Conservation (phyloP, 176 grass and related monocot genomes). For the Pharus latifolius region DNA sequence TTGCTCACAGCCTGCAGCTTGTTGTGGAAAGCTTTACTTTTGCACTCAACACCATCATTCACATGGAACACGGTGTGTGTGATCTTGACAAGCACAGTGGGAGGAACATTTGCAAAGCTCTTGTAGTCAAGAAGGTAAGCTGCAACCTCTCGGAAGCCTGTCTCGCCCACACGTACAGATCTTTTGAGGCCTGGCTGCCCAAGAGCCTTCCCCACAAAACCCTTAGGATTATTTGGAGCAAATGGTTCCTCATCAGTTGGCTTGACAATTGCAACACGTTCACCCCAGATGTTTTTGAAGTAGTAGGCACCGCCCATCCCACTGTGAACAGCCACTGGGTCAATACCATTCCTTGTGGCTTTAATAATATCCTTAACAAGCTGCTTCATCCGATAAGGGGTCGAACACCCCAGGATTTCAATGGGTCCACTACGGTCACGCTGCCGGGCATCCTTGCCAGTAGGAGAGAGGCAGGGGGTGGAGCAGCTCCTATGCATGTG, state of each 20-base stretch:
- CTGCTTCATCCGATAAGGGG: conserved; percentile 57
- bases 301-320: conserved; percentile 95
- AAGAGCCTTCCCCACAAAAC: conserved; percentile 69
- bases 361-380: conserved; percentile 70
- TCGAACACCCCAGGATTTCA: conserved; percentile 81
- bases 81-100: conserved; percentile 82
- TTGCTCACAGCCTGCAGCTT: conserved; percentile 57
- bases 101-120: conserved; percentile 85
- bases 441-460: conserved; percentile 43
- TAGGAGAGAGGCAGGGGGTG: conserved; percentile 86
- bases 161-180: conserved; percentile 88
- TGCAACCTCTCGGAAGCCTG: conserved; percentile 83
- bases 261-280: conserved; percentile 87
- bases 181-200: conserved; percentile 89
- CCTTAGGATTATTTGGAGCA: conserved; percentile 95
- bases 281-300: conserved; percentile 59
- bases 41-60: conserved; percentile 46
- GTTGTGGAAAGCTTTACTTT: conserved; percentile 26
- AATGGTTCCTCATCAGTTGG: conserved; percentile 97
- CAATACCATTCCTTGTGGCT: conserved; percentile 62
- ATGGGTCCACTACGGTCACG: conserved; percentile 59
- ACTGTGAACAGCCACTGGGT: conserved; percentile 66
- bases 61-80: conserved; percentile 80
- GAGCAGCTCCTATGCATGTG: conserved; percentile 76
- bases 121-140: conserved; percentile 69